phyloP scores from a whole-genome alignment of 106 monocot species.

The Dendrobium huoshanense region DNA sequence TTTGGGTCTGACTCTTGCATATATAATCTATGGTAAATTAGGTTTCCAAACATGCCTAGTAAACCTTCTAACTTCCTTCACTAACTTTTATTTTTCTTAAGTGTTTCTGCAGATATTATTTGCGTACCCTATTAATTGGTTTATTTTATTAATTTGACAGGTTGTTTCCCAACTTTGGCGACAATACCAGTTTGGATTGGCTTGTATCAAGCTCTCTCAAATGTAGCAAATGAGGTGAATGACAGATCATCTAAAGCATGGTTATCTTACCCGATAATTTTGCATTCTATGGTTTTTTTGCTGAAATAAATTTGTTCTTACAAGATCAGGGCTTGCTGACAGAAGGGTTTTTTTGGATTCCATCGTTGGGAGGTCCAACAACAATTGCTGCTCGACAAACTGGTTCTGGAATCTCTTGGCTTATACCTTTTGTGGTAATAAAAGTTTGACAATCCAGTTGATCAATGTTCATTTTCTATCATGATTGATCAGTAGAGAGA shows the following conservation, averaged over 20 bases:
- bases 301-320: constrained; percentile 12
- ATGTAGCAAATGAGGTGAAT: constrained; percentile 94
- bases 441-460: not conserved
- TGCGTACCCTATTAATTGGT: not conserved
- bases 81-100: not conserved
- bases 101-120: not conserved
- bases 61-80: not conserved
- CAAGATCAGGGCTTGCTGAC: constrained; percentile 75
- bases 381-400: constrained; percentile 97
- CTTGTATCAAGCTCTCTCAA: constrained; percentile 96
- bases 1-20: not conserved
- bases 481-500: not conserved
- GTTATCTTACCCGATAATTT: not conserved
- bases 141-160: constrained; percentile 21
- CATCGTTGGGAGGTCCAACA: constrained; percentile 85
- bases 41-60: not conserved
- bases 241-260: not conserved
- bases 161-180: constrained; percentile 92
- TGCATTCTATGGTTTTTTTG: not conserved
- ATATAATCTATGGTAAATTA: not conserved
- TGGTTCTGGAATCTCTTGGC: constrained; percentile 98
- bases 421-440: constrained; percentile 90
- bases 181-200: constrained; percentile 99
- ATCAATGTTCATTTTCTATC: not conserved
- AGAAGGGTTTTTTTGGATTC: constrained; percentile 99